These are phyloP conservation scores for Chlamydomonas eustigma DNA, from an alignment of 139 green algal species.

Conservation along the genomic window DNA sequence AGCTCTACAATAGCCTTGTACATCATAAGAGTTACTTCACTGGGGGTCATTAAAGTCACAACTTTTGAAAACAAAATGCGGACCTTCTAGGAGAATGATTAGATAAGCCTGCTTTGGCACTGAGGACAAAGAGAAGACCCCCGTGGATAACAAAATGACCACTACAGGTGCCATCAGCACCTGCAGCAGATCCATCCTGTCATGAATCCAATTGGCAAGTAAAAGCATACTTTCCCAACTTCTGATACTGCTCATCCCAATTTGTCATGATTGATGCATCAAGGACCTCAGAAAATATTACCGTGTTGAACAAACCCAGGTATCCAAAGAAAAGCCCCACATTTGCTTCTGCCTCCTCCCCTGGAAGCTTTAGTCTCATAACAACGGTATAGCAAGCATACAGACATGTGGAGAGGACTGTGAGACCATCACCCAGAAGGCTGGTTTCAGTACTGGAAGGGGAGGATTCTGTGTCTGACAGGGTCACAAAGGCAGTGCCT, in stretches of 20 bases:
- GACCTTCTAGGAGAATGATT: conserved; percentile 47
- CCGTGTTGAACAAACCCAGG: conserved; percentile 1
- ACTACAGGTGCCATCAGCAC: conserved; percentile 18
- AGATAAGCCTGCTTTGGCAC: conserved; percentile 29
- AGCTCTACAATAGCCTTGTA: too few relatives aligned
- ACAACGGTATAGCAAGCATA: conserved; percentile 87
- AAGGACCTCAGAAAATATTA: too few relatives aligned
- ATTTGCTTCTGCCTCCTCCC: conserved; percentile 47
- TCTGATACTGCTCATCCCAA: too few relatives aligned
- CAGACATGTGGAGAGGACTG: conserved; percentile 64
- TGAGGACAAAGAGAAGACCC: conserved; percentile 17
- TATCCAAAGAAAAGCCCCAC: conserved; percentile 25
- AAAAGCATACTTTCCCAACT: too few relatives aligned
- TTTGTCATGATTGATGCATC: too few relatives aligned
- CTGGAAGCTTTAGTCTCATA: conserved; percentile 53
- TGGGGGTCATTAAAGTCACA: neutral
- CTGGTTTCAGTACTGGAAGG: too few relatives aligned
- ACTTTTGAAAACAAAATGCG: too few relatives aligned
- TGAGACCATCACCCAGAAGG: conserved; percentile 68
- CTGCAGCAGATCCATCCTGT: neutral
- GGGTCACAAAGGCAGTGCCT: conserved; percentile 35
- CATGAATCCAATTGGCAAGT: too few relatives aligned
- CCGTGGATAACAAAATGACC: conserved; percentile 9
- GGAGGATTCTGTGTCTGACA: conserved; percentile 19
- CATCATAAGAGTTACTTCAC: too few relatives aligned